Evolutionary conservation across 177 flowering plant genomes (phyloP).

Genomic region (Vitis hybrid): DNA sequence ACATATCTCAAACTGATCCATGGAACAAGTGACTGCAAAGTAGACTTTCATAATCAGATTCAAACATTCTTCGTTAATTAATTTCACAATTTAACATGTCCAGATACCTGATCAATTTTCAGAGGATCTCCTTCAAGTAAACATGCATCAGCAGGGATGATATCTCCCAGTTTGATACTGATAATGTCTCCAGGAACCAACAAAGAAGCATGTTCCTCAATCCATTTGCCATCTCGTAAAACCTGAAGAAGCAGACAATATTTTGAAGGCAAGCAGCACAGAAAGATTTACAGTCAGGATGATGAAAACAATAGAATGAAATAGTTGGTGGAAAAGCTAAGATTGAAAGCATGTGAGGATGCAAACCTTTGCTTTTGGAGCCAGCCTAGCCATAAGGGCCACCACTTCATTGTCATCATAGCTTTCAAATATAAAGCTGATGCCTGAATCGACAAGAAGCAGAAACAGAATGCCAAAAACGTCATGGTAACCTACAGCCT

Average conservation of each 20-base stretch:
- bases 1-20: no score
- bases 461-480: conserved; percentile 25
- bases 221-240: conserved; percentile 34
- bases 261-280: background rate
- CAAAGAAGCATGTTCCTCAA: conserved; percentile 29
- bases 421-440: conserved; percentile 33
- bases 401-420: conserved; percentile 39
- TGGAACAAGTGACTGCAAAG: no score
- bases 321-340: background rate
- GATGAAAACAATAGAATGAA: background rate
- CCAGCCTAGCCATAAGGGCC: conserved; percentile 34
- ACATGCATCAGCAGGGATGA: conserved; percentile 40
- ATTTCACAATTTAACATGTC: no score
- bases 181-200: conserved; percentile 38
- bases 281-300: background rate
- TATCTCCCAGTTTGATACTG: conserved; percentile 33
- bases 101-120: conserved; percentile 26
- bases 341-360: background rate
- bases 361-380: conserved; percentile 35
- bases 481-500: conserved; percentile 25
- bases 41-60: no score
- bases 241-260: conserved; percentile 8
- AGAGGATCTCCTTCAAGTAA: conserved; percentile 35
- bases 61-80: no score
- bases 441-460: conserved; percentile 31